Percentiles rank a stretch among this genome's conserved stretches.
Evolutionary conservation across 495 filamentous ascomycete genomes (phyloP).

Genomic region (Cercophora scortea): DNA sequence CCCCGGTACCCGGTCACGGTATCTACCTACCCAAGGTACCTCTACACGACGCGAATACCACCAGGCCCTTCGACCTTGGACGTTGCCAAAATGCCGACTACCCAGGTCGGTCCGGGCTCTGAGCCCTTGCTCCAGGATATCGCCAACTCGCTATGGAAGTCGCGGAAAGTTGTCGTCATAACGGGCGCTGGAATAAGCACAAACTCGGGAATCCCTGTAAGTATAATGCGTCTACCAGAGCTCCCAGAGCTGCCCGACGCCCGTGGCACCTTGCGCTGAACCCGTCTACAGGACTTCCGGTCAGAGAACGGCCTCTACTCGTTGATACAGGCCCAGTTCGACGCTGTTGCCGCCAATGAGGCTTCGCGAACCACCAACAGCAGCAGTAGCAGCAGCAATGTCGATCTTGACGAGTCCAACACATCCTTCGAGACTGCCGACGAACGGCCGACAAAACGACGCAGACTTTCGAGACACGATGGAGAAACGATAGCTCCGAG

Average conservation of each 20-base stretch:
- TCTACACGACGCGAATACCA: too few species aligned
- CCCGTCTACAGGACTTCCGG: slow-evolving; percentile 53
- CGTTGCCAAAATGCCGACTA: slow-evolving; percentile 43
- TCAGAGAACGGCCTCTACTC: slow-evolving; percentile 64
- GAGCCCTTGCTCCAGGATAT: slow-evolving; percentile 50
- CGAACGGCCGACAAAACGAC: slow-evolving; percentile 36
- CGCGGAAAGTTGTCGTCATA: slow-evolving; percentile 56
- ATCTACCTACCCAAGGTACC: too few species aligned
- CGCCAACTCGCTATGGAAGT: slow-evolving; percentile 51
- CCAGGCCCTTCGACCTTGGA: too few species aligned
- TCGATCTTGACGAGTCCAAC: slow-evolving; percentile 9
- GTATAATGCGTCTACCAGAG: slow-evolving; percentile 15
- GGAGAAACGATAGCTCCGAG: slow-evolving; percentile 4
- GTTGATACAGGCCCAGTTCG: slow-evolving; percentile 57
- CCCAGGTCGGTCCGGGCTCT: slow-evolving; percentile 41
- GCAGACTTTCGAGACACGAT: slow-evolving; percentile 21
- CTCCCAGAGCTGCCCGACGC: neutral
- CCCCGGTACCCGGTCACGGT: too few species aligned
- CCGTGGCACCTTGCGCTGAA: slow-evolving; percentile 13
- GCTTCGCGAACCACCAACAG: neutral
- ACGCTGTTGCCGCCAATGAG: slow-evolving; percentile 30
- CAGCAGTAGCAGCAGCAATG: neutral
- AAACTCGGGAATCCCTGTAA: slow-evolving; percentile 64
- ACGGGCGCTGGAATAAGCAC: slow-evolving; percentile 68
- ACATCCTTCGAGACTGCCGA: slow-evolving; percentile 1